Evolutionary conservation across 2,329 filamentous ascomycete genomes (phyloP).

Genomic region (Gnomoniopsis sp.): DNA sequence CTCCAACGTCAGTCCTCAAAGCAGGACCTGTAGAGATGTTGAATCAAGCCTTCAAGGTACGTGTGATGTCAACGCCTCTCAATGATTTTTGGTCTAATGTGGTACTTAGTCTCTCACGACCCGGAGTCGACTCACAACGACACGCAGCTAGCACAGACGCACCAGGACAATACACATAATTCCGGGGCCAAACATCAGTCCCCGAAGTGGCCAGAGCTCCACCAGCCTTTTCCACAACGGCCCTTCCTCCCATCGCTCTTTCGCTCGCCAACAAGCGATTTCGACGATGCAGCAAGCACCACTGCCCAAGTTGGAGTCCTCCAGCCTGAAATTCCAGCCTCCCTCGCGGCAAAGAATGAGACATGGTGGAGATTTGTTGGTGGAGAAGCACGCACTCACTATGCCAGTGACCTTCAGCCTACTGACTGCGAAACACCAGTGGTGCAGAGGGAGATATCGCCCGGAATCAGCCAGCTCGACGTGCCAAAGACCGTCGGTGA

Average conservation of each 20-base stretch:
- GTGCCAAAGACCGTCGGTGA: not conserved
- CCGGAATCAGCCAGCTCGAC: constrained; percentile 12
- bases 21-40: not conserved
- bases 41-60: not conserved
- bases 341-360: constrained; percentile 23
- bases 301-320: constrained; percentile 23
- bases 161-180: not conserved
- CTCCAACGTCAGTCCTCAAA: constrained; percentile 13
- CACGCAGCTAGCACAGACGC: not conserved
- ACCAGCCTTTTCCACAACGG: constrained; percentile 22
- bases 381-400: constrained; percentile 11
- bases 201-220: constrained; percentile 11
- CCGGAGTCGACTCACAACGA: not conserved
- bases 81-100: not conserved
- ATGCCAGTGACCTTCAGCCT: not conserved
- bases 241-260: constrained; percentile 4
- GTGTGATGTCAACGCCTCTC: not conserved
- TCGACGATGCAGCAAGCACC: constrained; percentile 22
- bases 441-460: constrained; percentile 1
- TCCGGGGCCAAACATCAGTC: not conserved
- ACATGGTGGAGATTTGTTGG: constrained; percentile 24
- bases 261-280: constrained; percentile 12
- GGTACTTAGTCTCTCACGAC: not conserved
- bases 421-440: not conserved
- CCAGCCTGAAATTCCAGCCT: constrained; percentile 17